Base-by-base conservation (phyloP, 345 rosid genomes). In the Pelargonium nanum region DNA sequence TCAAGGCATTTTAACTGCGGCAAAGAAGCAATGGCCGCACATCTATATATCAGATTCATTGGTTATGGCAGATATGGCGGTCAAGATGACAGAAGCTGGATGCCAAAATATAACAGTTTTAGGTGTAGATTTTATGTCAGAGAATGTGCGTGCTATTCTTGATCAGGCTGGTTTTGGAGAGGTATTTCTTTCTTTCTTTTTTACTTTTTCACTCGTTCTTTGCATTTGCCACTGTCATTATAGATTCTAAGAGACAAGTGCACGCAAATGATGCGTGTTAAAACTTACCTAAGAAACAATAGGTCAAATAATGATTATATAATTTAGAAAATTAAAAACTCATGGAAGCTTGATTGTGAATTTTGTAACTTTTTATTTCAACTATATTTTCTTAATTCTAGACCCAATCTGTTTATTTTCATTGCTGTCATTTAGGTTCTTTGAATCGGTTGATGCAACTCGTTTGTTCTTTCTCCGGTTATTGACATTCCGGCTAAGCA, bases 61-160 rank as follows among this genome's bases (percentile, higher is more conserved):
- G 75, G 85, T 89, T 67, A 93, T 89, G 99, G 99, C 99, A 19
- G 99, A 93, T 74, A 67, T 85, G 24, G 99, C 97, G 22, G 99
- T 93, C 32, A 78, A 83, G 59, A 93, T 93, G 95, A 97, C 92
- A 50, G 68, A 85, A 83, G 87, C 83, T 57, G 99, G 99, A 72
- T 93, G 97, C 67, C 69, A 86, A 74, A 89, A 75, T 70, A 78
- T 93, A 26, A 74, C 99, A 25, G 95, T 93, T 61, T 77, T 93
- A 62, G 99, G 97, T 71, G 97, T 93, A 32, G 99, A 93, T 84
- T 89, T 93, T 65, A 93, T 93, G 99, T 89, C 99, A 0, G 97
- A 93, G 67, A 93, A 93, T 55, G 96, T 90, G 10, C 90, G 97
- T 66, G 97, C 97, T 7, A 87, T 90, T 58, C 83, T 93, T 56